Base-by-base conservation (phyloP, 257 asterid species). In the Gentiana straminea region DNA sequence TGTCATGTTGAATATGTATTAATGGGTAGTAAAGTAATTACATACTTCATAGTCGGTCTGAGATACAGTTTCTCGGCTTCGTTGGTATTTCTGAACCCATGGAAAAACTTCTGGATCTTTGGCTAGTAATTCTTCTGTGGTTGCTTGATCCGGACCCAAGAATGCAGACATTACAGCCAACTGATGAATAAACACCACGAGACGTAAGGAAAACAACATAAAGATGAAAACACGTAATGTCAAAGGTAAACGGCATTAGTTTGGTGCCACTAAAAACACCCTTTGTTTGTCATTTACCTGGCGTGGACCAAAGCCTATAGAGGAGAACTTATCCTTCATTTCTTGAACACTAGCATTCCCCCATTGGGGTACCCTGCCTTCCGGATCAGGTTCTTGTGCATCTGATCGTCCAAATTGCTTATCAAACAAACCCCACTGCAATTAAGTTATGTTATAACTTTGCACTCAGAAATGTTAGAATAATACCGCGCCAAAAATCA, bases 51-150 rank as follows among this genome's bases (percentile, higher is more conserved):
- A 87, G 74, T 87, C 94, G 33, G 97, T 91, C 67, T 81, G 87
- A 39, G 98, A 91, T 2, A 87, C 95, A 1, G 97, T 87, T 73
- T 91, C 98, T 54, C 95, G 84, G 71, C 98, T 91, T 35, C 94
- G 84, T 66, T 87, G 97, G 82, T 91, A 91, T 71, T 91, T 91
- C 74, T 83, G 84, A 72, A 91, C 77, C 98, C 97, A 91, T 12
- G 95, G 94, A 45, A 59, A 46, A 50, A 91, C 97, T 41, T 91
- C 88, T 13, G 96, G 86, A 67, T 91, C 98, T 3, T 74, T 63
- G 38, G 93, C 94, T 2, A 91, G 86, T 35, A 73, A 53, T 50
- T 79, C 78, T 75, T 91, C 98, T 0, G 93, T 87, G 49, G 86
- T 93, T 51, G 77, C 77, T 69, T 87, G 98, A 68, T 91, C 95